Evolutionary conservation across 2,329 filamentous ascomycete species (phyloP), one percentile per base, ranked within the genome.

Genomic region (Arthrobotrys entomopaga): DNA sequence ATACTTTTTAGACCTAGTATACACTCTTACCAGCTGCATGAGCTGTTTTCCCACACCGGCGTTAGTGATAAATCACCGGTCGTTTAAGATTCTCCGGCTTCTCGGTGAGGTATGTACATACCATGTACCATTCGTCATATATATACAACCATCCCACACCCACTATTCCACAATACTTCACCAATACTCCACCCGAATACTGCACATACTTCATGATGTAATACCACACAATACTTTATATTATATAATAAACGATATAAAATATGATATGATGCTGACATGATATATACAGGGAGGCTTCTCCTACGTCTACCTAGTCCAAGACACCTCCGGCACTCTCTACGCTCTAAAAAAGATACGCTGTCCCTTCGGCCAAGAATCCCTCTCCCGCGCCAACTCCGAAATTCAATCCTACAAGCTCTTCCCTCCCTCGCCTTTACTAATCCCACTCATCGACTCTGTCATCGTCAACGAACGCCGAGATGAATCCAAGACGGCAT

Each of bases 261-360:
- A n/a, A 34, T 34, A 26, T 26, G 10, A 2, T 10, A 34, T 3
- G 10, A 34, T 34, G 29, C 29, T 34, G 10, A 34, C 29, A 7
- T 13, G 42, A 46, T 46, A 46, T 46, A 46, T 46, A 13, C 10
- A 94, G 90, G 95, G 95, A 81, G 95, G 95, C 80, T 99, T 99
- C 85, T 97, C 93, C 77, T 99, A 98, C 83, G 95, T 99, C 79
- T 99, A 99, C 83, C 91, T 99, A 72, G 95, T 99, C 73, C 91
- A 98, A 85, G 93, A 97, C 82, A 94, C 91, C 54, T 85, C 88
- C 64, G 91, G 91, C 72, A 89, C 94, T 79, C 87, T 97, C 53
- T 94, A 96, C 82, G 95, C 95, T 16, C 89, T 98, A 76, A 99
- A 99, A 83, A 99, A 99, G 86, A 99, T 99, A 82, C 90, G 94